Evolutionary conservation across 768 basidiomycete genomes (phyloP).

Genomic region (Leccinum broughii): DNA sequence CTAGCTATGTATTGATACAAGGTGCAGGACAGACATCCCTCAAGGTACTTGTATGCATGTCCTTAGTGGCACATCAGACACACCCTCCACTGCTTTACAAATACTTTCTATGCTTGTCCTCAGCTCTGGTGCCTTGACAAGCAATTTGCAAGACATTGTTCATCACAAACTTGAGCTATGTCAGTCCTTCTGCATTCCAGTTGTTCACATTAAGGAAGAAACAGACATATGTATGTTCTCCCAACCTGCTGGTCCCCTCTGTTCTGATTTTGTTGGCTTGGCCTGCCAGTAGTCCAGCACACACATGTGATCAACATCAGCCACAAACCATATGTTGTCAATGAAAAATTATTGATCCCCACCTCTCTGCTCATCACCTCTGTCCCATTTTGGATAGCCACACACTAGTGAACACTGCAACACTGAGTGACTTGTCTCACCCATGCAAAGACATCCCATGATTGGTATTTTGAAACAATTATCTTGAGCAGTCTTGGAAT

Average conservation of each 20-base stretch:
- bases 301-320: slow-evolving; percentile 12
- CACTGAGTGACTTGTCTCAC: no score
- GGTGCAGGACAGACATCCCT: neutral
- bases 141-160: slow-evolving; percentile 22
- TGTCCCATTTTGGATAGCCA: no score
- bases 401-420: no score
- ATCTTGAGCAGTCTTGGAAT: no score
- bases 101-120: neutral
- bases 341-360: slow-evolving; percentile 17
- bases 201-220: slow-evolving; percentile 20
- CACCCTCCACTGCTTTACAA: neutral
- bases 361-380: slow-evolving; percentile 4
- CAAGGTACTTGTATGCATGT: slow-evolving; percentile 14
- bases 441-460: no score
- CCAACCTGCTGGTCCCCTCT: slow-evolving; percentile 19
- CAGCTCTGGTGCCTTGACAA: slow-evolving; percentile 9
- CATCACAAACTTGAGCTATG: slow-evolving; percentile 27
- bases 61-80: no score
- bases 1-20: no score
- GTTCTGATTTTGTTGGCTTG: neutral
- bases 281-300: slow-evolving; percentile 20
- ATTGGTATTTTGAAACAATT: no score
- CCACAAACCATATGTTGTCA: slow-evolving; percentile 15
- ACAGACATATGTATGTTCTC: slow-evolving; percentile 17
- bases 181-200: slow-evolving; percentile 1